Evolutionary conservation across 2,329 filamentous ascomycete species (phyloP).

Genomic region (Beauveria australis): DNA sequence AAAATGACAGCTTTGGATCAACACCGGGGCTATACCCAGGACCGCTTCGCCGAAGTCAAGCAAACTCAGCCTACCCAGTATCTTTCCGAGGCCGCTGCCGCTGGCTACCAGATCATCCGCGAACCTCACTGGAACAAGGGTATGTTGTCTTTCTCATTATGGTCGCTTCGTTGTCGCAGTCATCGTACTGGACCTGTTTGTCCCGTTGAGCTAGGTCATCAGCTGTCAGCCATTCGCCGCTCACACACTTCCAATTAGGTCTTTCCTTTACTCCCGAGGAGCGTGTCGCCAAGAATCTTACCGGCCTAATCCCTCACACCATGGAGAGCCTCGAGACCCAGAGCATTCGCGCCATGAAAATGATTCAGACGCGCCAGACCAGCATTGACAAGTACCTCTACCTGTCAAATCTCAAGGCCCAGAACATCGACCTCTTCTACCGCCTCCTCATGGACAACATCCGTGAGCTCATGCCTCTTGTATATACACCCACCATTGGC

Average conservation of each 20-base stretch:
- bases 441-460: conserved; percentile 70
- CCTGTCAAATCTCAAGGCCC: conserved; percentile 64
- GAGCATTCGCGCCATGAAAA: conserved; percentile 60
- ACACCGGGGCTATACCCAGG: conserved; percentile 51
- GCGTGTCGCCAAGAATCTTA: conserved; percentile 56
- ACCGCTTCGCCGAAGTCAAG: conserved; percentile 47
- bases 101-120: conserved; percentile 52
- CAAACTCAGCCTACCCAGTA: conserved; percentile 48
- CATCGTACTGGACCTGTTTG: not conserved
- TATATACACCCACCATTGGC: conserved; percentile 86
- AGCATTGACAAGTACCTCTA: conserved; percentile 78
- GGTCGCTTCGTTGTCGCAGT: not conserved
- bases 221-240: not conserved
- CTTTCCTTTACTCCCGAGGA: conserved; percentile 58
- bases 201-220: not conserved
- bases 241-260: conserved; percentile 31
- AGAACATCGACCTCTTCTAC: conserved; percentile 77
- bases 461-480: conserved; percentile 71
- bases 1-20: conserved; percentile 53
- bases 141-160: conserved; percentile 24
- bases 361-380: conserved; percentile 62
- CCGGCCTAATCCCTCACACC: conserved; percentile 56
- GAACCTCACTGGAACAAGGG: conserved; percentile 61
- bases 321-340: conserved; percentile 54
- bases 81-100: conserved; percentile 40